These are phyloP conservation scores for Poronia punctata DNA, from an alignment of 495 filamentous ascomycete species.

Conservation along the genomic window DNA sequence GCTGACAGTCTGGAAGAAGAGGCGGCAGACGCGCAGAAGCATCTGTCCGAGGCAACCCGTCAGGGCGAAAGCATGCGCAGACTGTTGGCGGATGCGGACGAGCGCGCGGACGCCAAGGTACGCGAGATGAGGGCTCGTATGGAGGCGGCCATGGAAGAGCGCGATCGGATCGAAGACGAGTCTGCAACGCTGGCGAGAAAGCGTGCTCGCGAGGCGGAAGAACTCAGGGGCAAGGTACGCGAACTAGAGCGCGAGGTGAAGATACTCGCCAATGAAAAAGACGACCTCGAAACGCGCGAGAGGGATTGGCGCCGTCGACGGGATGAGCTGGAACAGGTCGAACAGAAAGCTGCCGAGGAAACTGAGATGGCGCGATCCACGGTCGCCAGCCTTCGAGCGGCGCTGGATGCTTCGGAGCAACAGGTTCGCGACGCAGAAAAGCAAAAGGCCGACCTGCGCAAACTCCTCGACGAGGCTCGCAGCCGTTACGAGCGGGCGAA, in stretches of 20 bases:
- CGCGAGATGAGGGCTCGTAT: slow-evolving; percentile 85
- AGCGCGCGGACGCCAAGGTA: slow-evolving; percentile 67
- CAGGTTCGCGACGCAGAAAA: slow-evolving; percentile 75
- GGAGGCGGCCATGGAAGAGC: slow-evolving; percentile 83
- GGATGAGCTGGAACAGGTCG: slow-evolving; percentile 64
- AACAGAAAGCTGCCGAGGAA: slow-evolving; percentile 63
- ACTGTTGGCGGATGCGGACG: slow-evolving; percentile 78
- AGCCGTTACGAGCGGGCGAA: slow-evolving; percentile 69
- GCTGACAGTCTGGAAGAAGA: slow-evolving; percentile 91
- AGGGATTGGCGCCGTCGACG: slow-evolving; percentile 57
- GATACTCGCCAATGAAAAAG: slow-evolving; percentile 63
- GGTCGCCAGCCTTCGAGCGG: slow-evolving; percentile 69
- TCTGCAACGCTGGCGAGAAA: slow-evolving; percentile 67
- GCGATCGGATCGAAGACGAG: slow-evolving; percentile 89
- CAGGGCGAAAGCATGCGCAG: slow-evolving; percentile 94
- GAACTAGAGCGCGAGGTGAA: slow-evolving; percentile 73
- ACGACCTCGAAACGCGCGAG: slow-evolving; percentile 58
- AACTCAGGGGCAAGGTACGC: slow-evolving; percentile 67
- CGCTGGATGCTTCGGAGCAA: slow-evolving; percentile 80
- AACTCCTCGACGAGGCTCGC: slow-evolving; percentile 69
- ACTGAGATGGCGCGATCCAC: slow-evolving; percentile 65
- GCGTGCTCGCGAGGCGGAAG: slow-evolving; percentile 77
- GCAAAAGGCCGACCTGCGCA: slow-evolving; percentile 68
- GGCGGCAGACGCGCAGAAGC: slow-evolving; percentile 75
- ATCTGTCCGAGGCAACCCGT: slow-evolving; percentile 85